phyloP scores from a whole-genome alignment of 169 alveolate genomes.

The Cryptosporidium tyzzeri region DNA sequence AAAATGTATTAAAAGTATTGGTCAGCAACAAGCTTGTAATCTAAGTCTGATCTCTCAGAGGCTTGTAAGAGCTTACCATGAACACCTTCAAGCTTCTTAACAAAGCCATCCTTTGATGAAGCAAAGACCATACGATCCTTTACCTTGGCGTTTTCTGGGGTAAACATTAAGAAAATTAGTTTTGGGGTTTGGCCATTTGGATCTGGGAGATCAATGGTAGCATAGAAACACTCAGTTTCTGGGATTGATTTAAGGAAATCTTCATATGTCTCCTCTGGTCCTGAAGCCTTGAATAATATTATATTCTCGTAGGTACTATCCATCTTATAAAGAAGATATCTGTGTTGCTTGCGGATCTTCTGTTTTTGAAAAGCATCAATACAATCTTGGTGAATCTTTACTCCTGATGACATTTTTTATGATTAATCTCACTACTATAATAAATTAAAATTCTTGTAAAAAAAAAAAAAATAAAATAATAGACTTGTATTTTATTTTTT shows the following conservation, averaged over 20 bases:
- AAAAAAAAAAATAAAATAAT: background rate
- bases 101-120: slow-evolving; percentile 82
- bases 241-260: slow-evolving; percentile 78
- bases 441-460: slow-evolving; percentile 20
- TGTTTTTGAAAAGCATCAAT: slow-evolving; percentile 77
- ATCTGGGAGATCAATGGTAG: slow-evolving; percentile 79
- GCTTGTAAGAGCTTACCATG: slow-evolving; percentile 81
- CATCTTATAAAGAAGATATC: slow-evolving; percentile 79
- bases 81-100: slow-evolving; percentile 80
- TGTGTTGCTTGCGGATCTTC: slow-evolving; percentile 78
- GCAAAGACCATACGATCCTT: slow-evolving; percentile 83
- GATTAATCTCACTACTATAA: background rate
- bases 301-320: slow-evolving; percentile 71
- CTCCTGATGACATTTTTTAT: slow-evolving; percentile 81
- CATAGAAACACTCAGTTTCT: slow-evolving; percentile 80
- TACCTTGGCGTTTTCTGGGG: slow-evolving; percentile 81
- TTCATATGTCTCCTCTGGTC: slow-evolving; percentile 73
- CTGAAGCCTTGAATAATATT: slow-evolving; percentile 78
- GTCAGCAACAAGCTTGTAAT: slow-evolving; percentile 33
- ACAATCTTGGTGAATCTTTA: slow-evolving; percentile 78
- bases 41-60: slow-evolving; percentile 79
- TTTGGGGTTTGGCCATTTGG: slow-evolving; percentile 68
- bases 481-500: background rate
- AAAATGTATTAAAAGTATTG: slow-evolving; percentile 47
- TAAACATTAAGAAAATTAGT: slow-evolving; percentile 78